Conservation (phyloP, 129 eudicot species). For the Centella asiatica region DNA sequence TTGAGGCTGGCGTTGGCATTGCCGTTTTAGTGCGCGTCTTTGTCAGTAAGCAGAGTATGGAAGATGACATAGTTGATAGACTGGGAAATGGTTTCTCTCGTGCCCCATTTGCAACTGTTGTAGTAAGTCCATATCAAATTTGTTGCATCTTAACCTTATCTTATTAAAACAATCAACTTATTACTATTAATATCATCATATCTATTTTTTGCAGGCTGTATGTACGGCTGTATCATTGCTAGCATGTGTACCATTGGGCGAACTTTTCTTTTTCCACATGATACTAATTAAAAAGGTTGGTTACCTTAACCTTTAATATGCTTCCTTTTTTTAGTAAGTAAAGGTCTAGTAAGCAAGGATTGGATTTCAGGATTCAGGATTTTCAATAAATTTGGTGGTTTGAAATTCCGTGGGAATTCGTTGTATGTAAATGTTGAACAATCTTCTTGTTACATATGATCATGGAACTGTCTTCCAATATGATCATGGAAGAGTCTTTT, state of each 20-base stretch:
- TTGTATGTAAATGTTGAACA: no score
- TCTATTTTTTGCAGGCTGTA: constrained; percentile 43
- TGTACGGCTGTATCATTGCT: constrained; percentile 80
- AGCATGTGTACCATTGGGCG: constrained; percentile 90
- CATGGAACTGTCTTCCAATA: no score
- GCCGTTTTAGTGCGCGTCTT: constrained; percentile 90
- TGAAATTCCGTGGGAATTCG: no score
- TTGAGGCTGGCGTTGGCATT: constrained; percentile 89
- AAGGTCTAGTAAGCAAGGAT: neutral
- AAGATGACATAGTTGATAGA: constrained; percentile 70
- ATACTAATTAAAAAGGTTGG: constrained; percentile 84
- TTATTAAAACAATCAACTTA: no score
- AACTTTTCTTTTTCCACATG: constrained; percentile 93
- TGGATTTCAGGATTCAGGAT: neutral
- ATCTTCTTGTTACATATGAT: no score
- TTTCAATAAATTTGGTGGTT: neutral
- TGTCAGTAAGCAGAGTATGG: constrained; percentile 57
- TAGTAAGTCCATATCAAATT: constrained; percentile 36
- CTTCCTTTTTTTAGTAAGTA: neutral
- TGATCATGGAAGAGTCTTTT: no score
- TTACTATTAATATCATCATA: no score
- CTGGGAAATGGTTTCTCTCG: constrained; percentile 92
- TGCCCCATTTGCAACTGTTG: constrained; percentile 90
- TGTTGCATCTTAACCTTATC: no score
- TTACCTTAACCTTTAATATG: neutral